Evolutionary conservation across 2,329 filamentous ascomycete species (phyloP).

Genomic region (Diaporthe eres): DNA sequence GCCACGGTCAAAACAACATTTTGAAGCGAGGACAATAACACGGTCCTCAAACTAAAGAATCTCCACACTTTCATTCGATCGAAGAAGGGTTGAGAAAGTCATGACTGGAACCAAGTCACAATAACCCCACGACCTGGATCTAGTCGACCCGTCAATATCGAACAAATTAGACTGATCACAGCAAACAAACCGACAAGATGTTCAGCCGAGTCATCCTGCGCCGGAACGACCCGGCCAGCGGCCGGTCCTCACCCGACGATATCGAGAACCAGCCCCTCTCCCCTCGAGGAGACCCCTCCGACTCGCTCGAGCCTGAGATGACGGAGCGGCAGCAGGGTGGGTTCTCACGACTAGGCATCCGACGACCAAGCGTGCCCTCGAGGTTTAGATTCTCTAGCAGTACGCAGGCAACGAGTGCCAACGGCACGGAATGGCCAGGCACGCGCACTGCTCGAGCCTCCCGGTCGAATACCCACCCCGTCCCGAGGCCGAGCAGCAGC

Average conservation of each 20-base stretch:
- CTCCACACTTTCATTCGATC: background rate
- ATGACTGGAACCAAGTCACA: conserved; percentile 29
- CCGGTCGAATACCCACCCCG: conserved; percentile 31
- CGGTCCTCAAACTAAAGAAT: background rate
- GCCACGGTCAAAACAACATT: background rate
- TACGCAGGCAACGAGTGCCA: conserved; percentile 40
- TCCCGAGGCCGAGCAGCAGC: conserved; percentile 47
- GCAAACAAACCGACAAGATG: conserved; percentile 31
- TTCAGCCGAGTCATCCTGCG: conserved; percentile 41
- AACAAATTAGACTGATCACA: conserved; percentile 7
- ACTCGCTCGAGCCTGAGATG: conserved; percentile 47
- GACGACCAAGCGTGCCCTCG: conserved; percentile 49
- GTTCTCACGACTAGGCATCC: conserved; percentile 47
- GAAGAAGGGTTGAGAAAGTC: conserved; percentile 6
- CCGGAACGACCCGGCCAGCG: conserved; percentile 34
- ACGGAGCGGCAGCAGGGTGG: conserved; percentile 44
- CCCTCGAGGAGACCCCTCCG: conserved; percentile 24
- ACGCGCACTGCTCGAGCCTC: conserved; percentile 30
- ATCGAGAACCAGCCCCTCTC: conserved; percentile 40
- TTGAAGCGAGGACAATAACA: background rate
- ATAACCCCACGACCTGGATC: conserved; percentile 32
- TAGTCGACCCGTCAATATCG: conserved; percentile 23
- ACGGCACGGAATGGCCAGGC: conserved; percentile 36
- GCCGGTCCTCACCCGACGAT: conserved; percentile 35
- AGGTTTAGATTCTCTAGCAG: conserved; percentile 45